Percentiles rank a stretch among this genome's conserved stretches.
Conservation (phyloP, 148 eudicot genomes). For the Limonium bicolor region DNA sequence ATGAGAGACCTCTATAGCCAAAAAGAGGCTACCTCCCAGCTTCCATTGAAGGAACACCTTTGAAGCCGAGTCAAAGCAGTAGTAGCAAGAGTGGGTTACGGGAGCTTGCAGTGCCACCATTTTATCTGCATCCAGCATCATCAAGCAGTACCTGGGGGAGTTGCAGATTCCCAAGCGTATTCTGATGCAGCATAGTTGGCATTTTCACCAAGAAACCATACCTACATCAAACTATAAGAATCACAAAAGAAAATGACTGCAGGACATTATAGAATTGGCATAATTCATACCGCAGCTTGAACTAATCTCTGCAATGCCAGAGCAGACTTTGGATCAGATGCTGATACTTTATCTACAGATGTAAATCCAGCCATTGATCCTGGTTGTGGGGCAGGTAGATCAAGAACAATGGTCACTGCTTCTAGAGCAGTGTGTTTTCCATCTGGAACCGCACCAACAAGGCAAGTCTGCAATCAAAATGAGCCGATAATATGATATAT, state of each 20-base stretch:
- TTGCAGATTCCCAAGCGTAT: conserved; percentile 99
- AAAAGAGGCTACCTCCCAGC: conserved; percentile 99
- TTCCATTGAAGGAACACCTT: conserved; percentile 94
- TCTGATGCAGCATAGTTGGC: conserved; percentile 99
- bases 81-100: conserved; percentile 83
- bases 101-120: conserved; percentile 99
- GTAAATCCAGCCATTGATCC: conserved; percentile 78
- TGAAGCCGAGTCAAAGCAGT: conserved; percentile 94
- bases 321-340: conserved; percentile 98
- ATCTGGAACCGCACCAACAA: conserved; percentile 93
- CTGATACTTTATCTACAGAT: conserved; percentile 82
- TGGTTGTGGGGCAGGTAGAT: conserved; percentile 97
- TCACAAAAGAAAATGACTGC: background rate
- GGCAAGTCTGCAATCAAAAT: conserved; percentile 71
- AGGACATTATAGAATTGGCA: background rate
- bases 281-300: conserved; percentile 86
- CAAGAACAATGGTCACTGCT: conserved; percentile 97
- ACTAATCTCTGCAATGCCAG: conserved; percentile 88
- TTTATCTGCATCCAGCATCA: conserved; percentile 98
- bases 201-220: conserved; percentile 99
- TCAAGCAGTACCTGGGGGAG: conserved; percentile 99
- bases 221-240: conserved; percentile 28
- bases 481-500: no score
- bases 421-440: conserved; percentile 98
- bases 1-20: no score